Evolutionary conservation across 1,284 basidiomycete genomes (phyloP).

Genomic region (Stygiomarasmius scandens): DNA sequence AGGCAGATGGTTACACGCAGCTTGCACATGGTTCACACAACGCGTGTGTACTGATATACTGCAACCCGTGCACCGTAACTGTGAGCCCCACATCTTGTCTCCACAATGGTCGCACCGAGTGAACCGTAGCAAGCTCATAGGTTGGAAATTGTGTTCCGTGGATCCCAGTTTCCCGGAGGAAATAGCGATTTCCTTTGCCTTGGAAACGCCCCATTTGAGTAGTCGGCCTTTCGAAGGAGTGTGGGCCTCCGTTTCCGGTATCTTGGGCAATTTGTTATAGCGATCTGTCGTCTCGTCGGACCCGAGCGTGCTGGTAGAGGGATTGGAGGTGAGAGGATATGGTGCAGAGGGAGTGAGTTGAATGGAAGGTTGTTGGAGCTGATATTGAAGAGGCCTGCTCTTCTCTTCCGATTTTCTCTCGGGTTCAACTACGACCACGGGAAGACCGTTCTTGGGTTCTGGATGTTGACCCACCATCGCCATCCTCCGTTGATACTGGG

Average conservation of each 20-base stretch:
- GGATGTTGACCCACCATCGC: constrained; percentile 67
- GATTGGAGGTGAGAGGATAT: constrained; percentile 32
- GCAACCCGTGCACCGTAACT: constrained; percentile 82
- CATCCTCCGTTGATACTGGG: constrained; percentile 77
- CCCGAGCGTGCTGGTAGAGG: not conserved
- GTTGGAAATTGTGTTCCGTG: constrained; percentile 86
- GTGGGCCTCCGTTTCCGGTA: constrained; percentile 37
- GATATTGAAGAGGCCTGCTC: constrained; percentile 22
- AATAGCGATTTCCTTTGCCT: constrained; percentile 35
- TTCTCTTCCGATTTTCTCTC: constrained; percentile 10
- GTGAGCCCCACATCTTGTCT: constrained; percentile 98
- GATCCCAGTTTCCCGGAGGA: constrained; percentile 37
- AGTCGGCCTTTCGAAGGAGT: constrained; percentile 55
- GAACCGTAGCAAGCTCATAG: constrained; percentile 86
- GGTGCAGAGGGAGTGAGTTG: constrained; percentile 36
- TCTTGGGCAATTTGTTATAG: constrained; percentile 25
- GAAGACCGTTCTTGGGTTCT: constrained; percentile 46
- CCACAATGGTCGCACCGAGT: constrained; percentile 93
- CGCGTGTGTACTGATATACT: constrained; percentile 75
- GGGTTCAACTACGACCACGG: constrained; percentile 11
- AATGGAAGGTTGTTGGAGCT: constrained; percentile 23
- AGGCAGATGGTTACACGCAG: constrained; percentile 56
- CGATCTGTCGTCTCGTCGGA: constrained; percentile 36
- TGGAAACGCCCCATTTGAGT: constrained; percentile 66
- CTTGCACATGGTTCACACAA: constrained; percentile 63